phyloP scores from a whole-genome alignment of 2,329 filamentous ascomycete species.

The Scolecobasidium constrictum region DNA sequence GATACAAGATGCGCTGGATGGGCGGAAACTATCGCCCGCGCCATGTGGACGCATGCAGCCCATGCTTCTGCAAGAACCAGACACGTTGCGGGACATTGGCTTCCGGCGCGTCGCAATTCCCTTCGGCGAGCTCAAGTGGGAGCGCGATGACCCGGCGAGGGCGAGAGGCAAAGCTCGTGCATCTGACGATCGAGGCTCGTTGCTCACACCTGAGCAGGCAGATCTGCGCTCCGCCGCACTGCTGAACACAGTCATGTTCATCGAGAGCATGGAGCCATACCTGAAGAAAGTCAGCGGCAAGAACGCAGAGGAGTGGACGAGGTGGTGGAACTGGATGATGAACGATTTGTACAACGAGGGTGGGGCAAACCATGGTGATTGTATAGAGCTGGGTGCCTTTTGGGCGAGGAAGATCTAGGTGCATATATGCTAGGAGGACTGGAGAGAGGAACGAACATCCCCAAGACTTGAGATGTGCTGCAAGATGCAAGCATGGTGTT shows the following conservation, averaged over 20 bases:
- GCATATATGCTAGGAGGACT: too few species aligned
- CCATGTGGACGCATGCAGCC: slow-evolving; percentile 71
- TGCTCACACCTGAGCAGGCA: slow-evolving; percentile 56
- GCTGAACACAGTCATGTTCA: slow-evolving; percentile 68
- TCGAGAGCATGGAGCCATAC: slow-evolving; percentile 74
- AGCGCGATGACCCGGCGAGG: slow-evolving; percentile 64
- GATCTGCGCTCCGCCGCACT: slow-evolving; percentile 72
- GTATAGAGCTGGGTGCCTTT: slow-evolving; percentile 58
- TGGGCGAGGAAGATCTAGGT: slow-evolving; percentile 50
- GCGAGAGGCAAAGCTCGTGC: slow-evolving; percentile 3
- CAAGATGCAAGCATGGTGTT: too few species aligned
- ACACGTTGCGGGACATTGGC: slow-evolving; percentile 56
- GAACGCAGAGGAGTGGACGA: slow-evolving; percentile 84
- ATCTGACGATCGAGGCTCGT: slow-evolving; percentile 12
- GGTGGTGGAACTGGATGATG: slow-evolving; percentile 83
- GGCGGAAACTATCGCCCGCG: slow-evolving; percentile 56
- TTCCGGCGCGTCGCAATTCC: slow-evolving; percentile 78
- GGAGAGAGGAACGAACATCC: neutral
- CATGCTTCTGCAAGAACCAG: slow-evolving; percentile 71
- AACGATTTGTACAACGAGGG: slow-evolving; percentile 68
- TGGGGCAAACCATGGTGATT: slow-evolving; percentile 74
- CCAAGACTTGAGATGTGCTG: neutral
- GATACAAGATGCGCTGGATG: slow-evolving; percentile 65
- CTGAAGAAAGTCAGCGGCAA: slow-evolving; percentile 75
- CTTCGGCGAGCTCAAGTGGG: slow-evolving; percentile 76